These are phyloP conservation scores for Meira miltonrushii DNA, from an alignment of 1,284 basidiomycete species.

Conservation along the genomic window DNA sequence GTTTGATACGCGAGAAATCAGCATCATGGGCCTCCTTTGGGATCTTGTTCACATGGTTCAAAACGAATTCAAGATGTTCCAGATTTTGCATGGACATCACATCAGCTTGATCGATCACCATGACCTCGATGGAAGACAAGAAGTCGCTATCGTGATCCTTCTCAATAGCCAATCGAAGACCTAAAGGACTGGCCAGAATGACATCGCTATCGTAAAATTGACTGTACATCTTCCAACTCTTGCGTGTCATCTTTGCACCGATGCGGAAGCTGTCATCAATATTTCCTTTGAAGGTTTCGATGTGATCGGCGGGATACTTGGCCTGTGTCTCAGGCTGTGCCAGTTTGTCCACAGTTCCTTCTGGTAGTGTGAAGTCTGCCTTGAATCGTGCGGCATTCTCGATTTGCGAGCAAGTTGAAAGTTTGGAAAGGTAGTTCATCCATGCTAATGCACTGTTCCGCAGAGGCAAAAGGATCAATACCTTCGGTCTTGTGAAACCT, in stretches of 20 bases:
- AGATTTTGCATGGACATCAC: conserved; percentile 97
- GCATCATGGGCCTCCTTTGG: conserved; percentile 87
- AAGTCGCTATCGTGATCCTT: conserved; percentile 88
- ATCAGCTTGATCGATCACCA: conserved; percentile 90
- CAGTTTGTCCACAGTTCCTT: conserved; percentile 76
- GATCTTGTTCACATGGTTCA: conserved; percentile 76
- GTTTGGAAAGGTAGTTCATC: conserved; percentile 51
- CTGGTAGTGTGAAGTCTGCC: conserved; percentile 75
- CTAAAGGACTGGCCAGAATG: conserved; percentile 87
- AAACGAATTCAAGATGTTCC: conserved; percentile 90
- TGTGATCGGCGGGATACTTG: conserved; percentile 81
- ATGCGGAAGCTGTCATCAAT: conserved; percentile 91
- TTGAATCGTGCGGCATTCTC: conserved; percentile 72
- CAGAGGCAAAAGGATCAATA: conserved; percentile 85
- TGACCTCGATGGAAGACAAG: conserved; percentile 83
- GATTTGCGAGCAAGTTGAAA: conserved; percentile 37
- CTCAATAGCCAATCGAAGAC: conserved; percentile 83
- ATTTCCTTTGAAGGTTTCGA: conserved; percentile 93
- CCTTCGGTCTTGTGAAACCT: conserved; percentile 92
- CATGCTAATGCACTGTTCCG: conserved; percentile 80
- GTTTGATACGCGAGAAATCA: conserved; percentile 93
- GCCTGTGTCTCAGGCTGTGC: conserved; percentile 56
- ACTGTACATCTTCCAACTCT: conserved; percentile 78
- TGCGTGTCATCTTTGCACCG: conserved; percentile 85
- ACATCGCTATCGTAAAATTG: conserved; percentile 87